phyloP scores from a whole-genome alignment of 2,329 filamentous ascomycete species.

The Chaetomiaceae sp. region DNA sequence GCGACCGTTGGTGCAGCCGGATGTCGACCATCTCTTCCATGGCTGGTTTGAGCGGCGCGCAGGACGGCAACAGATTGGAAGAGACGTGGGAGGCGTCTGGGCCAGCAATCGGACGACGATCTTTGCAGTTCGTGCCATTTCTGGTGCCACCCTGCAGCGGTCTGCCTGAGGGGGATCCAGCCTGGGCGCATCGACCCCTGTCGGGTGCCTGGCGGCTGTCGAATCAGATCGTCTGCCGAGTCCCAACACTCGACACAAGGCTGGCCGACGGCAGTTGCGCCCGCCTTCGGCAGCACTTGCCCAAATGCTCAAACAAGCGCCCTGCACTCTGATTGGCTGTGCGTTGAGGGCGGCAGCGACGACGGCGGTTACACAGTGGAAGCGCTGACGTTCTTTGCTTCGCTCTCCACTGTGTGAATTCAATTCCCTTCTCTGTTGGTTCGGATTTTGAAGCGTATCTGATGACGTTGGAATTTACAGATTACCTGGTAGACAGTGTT shows the following conservation, averaged over 20 bases:
- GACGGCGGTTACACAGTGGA: constrained; percentile 3
- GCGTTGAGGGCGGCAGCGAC: background rate
- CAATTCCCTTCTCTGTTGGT: no score
- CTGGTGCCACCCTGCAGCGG: constrained; percentile 33
- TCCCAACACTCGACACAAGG: constrained; percentile 45
- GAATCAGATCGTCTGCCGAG: constrained; percentile 14
- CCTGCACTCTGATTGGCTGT: constrained; percentile 6
- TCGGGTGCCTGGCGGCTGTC: constrained; percentile 14
- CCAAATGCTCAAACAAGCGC: constrained; percentile 3
- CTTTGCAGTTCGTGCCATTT: constrained; percentile 11
- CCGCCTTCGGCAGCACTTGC: background rate
- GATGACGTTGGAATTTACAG: no score
- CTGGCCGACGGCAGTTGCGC: constrained; percentile 8
- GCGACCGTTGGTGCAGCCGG: background rate
- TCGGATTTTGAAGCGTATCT: no score
- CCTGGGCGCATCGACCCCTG: background rate
- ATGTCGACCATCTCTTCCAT: background rate
- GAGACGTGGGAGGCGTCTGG: background rate
- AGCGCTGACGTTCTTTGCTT: background rate
- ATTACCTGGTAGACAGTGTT: no score
- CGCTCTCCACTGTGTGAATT: background rate
- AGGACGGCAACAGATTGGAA: background rate
- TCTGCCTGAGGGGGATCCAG: constrained; percentile 16
- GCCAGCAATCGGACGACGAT: constrained; percentile 30
- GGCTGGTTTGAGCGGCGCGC: background rate